Percentiles rank a stretch among this genome's conserved stretches.
Conservation (phyloP, 768 basidiomycete species). For the Naematelia encephala region DNA sequence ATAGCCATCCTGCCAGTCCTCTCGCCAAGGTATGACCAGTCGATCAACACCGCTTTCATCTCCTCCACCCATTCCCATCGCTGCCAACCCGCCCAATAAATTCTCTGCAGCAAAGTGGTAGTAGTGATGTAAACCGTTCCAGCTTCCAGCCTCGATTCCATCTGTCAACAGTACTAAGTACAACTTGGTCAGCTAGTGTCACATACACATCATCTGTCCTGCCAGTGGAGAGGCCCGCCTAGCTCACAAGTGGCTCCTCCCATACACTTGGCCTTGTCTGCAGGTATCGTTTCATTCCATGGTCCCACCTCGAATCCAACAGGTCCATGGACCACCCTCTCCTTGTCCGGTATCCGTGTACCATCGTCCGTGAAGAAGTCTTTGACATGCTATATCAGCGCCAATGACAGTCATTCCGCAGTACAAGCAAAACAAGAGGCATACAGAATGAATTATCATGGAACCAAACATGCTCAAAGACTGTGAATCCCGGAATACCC, state of each 20-base stretch:
- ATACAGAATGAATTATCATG: constrained; percentile 16
- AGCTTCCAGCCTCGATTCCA: not conserved
- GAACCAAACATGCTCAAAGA: constrained; percentile 17
- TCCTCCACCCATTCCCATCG: constrained; percentile 5
- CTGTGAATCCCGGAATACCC: constrained; percentile 12
- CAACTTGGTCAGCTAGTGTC: not conserved
- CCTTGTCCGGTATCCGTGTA: constrained; percentile 1
- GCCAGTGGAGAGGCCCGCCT: no score
- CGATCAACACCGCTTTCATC: constrained; percentile 1
- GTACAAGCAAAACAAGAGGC: not conserved
- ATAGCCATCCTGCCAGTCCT: constrained; percentile 12
- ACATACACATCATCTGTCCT: no score
- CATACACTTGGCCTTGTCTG: not conserved
- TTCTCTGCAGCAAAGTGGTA: constrained; percentile 23
- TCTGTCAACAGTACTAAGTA: not conserved
- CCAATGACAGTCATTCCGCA: no score
- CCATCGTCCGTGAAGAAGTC: not conserved
- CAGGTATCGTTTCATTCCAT: not conserved
- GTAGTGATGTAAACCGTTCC: constrained; percentile 3
- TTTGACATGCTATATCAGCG: not conserved
- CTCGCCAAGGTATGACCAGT: constrained; percentile 16
- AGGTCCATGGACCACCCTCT: not conserved
- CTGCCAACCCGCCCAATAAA: constrained; percentile 15
- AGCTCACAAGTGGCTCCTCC: not conserved
- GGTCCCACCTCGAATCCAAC: not conserved